Percentiles rank a stretch among this genome's conserved stretches.
phyloP scores from a whole-genome alignment of 1,139 yeast species.

The Diutina scorzettiae region DNA sequence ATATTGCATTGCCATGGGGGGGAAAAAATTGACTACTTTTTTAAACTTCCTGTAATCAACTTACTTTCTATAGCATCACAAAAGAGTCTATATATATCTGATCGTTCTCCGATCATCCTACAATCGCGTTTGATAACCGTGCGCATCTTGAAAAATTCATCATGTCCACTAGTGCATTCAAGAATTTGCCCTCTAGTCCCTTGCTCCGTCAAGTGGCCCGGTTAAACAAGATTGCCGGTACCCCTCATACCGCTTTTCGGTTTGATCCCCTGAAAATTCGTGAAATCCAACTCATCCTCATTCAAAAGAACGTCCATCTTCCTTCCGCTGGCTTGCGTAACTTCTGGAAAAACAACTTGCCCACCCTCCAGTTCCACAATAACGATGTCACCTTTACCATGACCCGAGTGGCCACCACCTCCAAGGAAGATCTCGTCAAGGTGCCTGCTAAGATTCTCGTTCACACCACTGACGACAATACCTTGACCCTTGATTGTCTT shows the following conservation, averaged over 20 bases:
- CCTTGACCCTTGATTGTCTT: conserved; percentile 8
- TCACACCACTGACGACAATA: conserved; percentile 13
- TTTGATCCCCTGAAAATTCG: conserved; percentile 4
- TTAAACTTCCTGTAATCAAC: too few relatives aligned
- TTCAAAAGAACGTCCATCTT: conserved; percentile 9
- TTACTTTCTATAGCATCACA: too few relatives aligned
- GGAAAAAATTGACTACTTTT: too few relatives aligned
- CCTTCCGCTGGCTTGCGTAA: conserved; percentile 28
- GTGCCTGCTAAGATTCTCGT: conserved; percentile 36
- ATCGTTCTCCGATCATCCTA: too few relatives aligned
- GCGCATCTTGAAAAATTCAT: neutral
- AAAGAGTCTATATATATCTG: too few relatives aligned
- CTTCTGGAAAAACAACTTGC: conserved; percentile 67
- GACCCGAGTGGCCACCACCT: conserved; percentile 36
- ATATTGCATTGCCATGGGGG: too few relatives aligned
- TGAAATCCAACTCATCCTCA: conserved; percentile 9
- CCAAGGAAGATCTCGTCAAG: conserved; percentile 25
- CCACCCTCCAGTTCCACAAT: conserved; percentile 74
- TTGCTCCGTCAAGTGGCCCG: conserved; percentile 5
- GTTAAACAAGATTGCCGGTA: conserved; percentile 4
- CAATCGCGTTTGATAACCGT: too few relatives aligned
- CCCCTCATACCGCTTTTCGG: neutral
- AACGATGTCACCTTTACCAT: conserved; percentile 56
- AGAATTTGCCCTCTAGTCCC: conserved; percentile 1
- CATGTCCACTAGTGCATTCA: neutral